phyloP scores from a whole-genome alignment of 2,329 filamentous ascomycete genomes.

The Botrytis hyacinthi region DNA sequence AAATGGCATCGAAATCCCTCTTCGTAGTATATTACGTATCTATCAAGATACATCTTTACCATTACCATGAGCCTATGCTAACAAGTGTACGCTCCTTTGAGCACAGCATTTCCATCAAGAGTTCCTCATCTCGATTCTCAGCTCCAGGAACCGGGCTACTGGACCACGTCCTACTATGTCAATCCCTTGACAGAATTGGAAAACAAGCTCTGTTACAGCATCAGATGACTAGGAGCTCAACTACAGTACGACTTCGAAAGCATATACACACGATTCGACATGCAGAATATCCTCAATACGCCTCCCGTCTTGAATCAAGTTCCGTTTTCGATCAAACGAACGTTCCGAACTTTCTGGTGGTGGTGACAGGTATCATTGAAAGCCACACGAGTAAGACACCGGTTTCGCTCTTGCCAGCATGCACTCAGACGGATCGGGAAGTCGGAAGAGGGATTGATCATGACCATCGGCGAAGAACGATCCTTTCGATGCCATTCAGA shows the following conservation, averaged over 20 bases:
- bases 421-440: not conserved
- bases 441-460: not conserved
- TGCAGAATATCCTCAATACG: not conserved
- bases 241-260: not conserved
- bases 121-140: not conserved
- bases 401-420: not conserved
- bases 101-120: not conserved
- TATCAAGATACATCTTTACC: not conserved
- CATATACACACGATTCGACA: not conserved
- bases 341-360: not conserved
- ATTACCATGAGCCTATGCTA: not conserved
- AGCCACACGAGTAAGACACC: not conserved
- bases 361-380: not conserved
- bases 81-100: not conserved
- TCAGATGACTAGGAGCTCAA: not conserved
- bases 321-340: not conserved
- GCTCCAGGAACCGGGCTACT: conserved; percentile 5
- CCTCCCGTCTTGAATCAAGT: not conserved
- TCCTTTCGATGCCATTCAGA: not conserved
- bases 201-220: not conserved
- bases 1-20: not conserved
- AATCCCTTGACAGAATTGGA: not conserved
- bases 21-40: not conserved
- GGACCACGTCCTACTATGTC: not conserved
- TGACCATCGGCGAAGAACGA: not conserved